A percentile compares a stretch with the other conserved stretches of the same genome.
phyloP scores from a whole-genome alignment of 2,329 filamentous ascomycete species.

The Davidsoniella virescens region DNA sequence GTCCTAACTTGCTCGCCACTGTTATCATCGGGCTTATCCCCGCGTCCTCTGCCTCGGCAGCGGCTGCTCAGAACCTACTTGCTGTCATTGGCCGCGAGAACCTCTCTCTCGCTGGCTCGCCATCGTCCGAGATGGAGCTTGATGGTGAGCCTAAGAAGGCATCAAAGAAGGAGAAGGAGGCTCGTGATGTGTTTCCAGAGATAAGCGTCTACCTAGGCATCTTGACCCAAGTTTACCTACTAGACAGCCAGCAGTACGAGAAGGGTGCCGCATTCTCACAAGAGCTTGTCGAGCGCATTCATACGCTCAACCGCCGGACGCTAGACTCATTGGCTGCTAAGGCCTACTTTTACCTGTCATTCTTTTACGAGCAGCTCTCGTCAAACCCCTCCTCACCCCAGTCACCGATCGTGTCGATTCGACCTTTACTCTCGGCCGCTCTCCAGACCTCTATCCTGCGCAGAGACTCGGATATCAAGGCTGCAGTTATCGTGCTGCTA shows the following conservation, averaged over 20 bases:
- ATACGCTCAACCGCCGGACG: conserved; percentile 79
- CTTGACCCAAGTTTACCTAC: conserved; percentile 71
- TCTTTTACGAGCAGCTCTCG: conserved; percentile 83
- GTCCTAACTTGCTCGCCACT: conserved; percentile 63
- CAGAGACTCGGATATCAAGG: conserved; percentile 95
- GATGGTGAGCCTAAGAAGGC: conserved; percentile 41
- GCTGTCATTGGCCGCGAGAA: conserved; percentile 51
- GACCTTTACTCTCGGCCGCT: conserved; percentile 71
- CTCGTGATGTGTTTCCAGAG: conserved; percentile 70
- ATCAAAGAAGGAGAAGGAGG: conserved; percentile 49
- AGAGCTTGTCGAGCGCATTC: conserved; percentile 68
- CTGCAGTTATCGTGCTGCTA: conserved; percentile 83
- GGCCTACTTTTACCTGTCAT: conserved; percentile 93
- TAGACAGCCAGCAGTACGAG: conserved; percentile 68
- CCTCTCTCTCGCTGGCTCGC: conserved; percentile 39
- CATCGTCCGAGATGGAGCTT: conserved; percentile 53
- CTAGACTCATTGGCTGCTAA: conserved; percentile 86
- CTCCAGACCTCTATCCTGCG: conserved; percentile 89
- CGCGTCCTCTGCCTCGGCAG: conserved; percentile 40
- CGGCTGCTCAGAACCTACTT: conserved; percentile 53
- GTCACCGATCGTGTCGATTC: conserved; percentile 72
- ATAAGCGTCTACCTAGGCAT: conserved; percentile 81
- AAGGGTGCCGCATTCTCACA: conserved; percentile 73
- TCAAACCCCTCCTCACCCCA: conserved; percentile 78
- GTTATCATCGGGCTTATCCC: conserved; percentile 70